phyloP scores from a whole-genome alignment of 192 early-diverging fungal species.

The Gryganskiella cystojenkinii region DNA sequence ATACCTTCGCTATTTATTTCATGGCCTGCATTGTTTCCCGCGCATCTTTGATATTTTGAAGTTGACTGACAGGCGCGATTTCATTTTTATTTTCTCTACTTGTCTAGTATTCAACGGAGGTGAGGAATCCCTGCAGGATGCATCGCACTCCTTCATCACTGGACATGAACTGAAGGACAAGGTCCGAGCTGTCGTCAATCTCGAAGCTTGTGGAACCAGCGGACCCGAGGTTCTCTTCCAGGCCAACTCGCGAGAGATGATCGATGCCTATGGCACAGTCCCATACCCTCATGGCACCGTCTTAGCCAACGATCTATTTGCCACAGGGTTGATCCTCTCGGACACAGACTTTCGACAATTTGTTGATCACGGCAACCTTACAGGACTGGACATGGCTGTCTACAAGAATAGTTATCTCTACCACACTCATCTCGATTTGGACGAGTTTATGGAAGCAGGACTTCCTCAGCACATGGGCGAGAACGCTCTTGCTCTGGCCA shows the following conservation, averaged over 20 bases:
- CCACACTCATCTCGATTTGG: slow-evolving; percentile 76
- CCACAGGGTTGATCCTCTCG: slow-evolving; percentile 69
- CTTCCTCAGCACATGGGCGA: slow-evolving; percentile 79
- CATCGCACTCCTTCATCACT: slow-evolving; percentile 77
- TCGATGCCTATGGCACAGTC: slow-evolving; percentile 71
- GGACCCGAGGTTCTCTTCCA: slow-evolving; percentile 81
- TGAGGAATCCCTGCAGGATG: slow-evolving; percentile 82
- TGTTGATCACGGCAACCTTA: slow-evolving; percentile 73
- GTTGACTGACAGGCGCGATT: not conserved
- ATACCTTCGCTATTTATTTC: not conserved
- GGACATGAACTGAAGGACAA: slow-evolving; percentile 59
- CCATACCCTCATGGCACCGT: slow-evolving; percentile 77
- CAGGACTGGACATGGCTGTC: slow-evolving; percentile 76
- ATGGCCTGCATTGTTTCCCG: not conserved
- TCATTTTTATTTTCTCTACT: not conserved
- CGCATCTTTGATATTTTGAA: too few species aligned
- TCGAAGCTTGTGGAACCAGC: slow-evolving; percentile 77
- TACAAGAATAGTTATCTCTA: slow-evolving; percentile 78
- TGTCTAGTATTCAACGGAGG: slow-evolving; percentile 56
- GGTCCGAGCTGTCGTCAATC: slow-evolving; percentile 75
- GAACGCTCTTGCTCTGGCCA: slow-evolving; percentile 66
- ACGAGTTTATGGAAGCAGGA: slow-evolving; percentile 65
- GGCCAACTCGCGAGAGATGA: slow-evolving; percentile 73
- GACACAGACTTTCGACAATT: slow-evolving; percentile 86
- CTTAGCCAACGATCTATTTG: slow-evolving; percentile 67